Conservation (phyloP, 305 asterid genomes). For the Rubia occidens region DNA sequence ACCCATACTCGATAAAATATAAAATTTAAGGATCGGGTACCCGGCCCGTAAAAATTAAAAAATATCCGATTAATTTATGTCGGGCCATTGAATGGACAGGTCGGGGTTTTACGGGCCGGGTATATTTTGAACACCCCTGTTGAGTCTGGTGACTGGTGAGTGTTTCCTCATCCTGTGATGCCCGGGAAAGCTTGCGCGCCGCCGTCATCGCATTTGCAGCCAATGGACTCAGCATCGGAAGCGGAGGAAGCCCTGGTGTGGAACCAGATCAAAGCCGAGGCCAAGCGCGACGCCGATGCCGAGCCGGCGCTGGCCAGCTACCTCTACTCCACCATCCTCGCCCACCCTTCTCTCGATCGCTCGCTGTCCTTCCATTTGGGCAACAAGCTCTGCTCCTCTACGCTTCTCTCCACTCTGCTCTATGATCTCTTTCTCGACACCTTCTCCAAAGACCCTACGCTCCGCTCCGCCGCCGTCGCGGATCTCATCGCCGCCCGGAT, state of each 20-base stretch:
- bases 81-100: too few relatives aligned
- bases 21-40: too few relatives aligned
- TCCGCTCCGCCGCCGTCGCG: slow-evolving; percentile 80
- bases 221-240: slow-evolving; percentile 51
- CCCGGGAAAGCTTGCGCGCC: slow-evolving; percentile 51
- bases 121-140: too few relatives aligned
- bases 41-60: too few relatives aligned
- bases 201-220: slow-evolving; percentile 25
- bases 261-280: slow-evolving; percentile 65
- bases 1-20: too few relatives aligned
- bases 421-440: slow-evolving; percentile 42
- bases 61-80: too few relatives aligned
- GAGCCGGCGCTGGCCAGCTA: slow-evolving; percentile 88
- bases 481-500: slow-evolving; percentile 47
- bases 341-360: slow-evolving; percentile 76
- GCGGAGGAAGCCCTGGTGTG: slow-evolving; percentile 44
- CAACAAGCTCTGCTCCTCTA: slow-evolving; percentile 83
- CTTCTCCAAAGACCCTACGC: slow-evolving; percentile 54
- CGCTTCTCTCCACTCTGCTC: slow-evolving; percentile 47
- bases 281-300: slow-evolving; percentile 73
- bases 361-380: slow-evolving; percentile 78
- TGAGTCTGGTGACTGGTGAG: too few relatives aligned
- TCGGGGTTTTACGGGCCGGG: too few relatives aligned
- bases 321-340: slow-evolving; percentile 66
- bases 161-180: slow-evolving; percentile 24